Evolutionary conservation across 331 rosid genomes (phyloP).

Genomic region (Saraca asoca): DNA sequence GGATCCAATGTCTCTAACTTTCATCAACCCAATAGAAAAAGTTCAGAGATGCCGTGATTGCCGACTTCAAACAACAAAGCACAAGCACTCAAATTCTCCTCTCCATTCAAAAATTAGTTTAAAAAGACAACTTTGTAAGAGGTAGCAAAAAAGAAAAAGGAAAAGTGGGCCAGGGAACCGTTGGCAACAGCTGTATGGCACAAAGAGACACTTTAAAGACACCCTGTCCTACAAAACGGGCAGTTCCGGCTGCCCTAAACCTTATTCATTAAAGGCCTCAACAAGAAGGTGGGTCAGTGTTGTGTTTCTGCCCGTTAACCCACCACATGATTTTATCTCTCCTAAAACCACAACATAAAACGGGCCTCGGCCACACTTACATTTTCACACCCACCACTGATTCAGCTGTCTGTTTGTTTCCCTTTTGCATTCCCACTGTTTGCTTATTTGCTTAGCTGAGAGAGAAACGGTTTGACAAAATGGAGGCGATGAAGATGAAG

Average conservation of each 20-base stretch:
- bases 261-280: not conserved
- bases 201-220: conserved; percentile 1
- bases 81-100: not conserved
- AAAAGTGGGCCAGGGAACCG: not conserved
- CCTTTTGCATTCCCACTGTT: not conserved
- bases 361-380: not conserved
- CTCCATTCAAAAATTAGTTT: too few relatives aligned
- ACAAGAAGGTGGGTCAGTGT: not conserved
- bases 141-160: not conserved
- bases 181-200: conserved; percentile 37
- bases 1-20: too few relatives aligned
- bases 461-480: not conserved
- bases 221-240: conserved; percentile 12
- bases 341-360: conserved; percentile 34
- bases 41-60: too few relatives aligned
- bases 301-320: not conserved
- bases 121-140: too few relatives aligned
- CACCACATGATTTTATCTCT: not conserved
- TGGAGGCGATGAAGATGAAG: conserved; percentile 51
- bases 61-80: too few relatives aligned
- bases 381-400: not conserved
- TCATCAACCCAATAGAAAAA: too few relatives aligned
- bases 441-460: not conserved
- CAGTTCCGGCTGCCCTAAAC: not conserved
- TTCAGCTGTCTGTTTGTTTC: too few relatives aligned